Evolutionary conservation across 1,284 basidiomycete species (phyloP), one percentile per base, ranked within the genome.

Genomic region (Wolfiporia cocos): DNA sequence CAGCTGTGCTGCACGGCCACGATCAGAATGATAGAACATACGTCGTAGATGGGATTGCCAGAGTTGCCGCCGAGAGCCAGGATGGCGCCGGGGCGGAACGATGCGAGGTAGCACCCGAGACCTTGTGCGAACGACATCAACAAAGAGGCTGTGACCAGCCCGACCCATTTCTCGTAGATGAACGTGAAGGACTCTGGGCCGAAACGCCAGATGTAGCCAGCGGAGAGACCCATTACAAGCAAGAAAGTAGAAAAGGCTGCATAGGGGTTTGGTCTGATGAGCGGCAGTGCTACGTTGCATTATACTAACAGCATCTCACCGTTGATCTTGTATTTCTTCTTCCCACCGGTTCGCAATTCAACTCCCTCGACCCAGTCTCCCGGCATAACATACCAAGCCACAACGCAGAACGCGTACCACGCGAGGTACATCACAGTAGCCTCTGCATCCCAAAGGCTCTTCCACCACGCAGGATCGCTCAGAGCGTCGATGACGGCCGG

Each of bases 41-140:
- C 93, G 63, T 99, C 94, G 63, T 96, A 98, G 48, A 97, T 78
- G 41, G 75, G 64, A 61, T 89, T 90, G 23, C 91, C 90, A 21
- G 81, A 79, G 71, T 99, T 99, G 21, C 95, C 95, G 34, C 92
- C 94, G 14, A 92, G 72, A 0, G 95, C 93, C 14, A 98, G 75
- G 20, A 97, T 74, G 18, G 72, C 75, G 19, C 74, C 81, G 31
- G 69, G 54, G 41, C 68, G 69, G 71, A 87, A 97, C 19, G 89
- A 92, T 35, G 67, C 65, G 11, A 69, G 68, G 57, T 97, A 96
- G 49, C 84, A 85, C 39, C 73, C 83, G 31, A 81, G 49, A 0
- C 78, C 89, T 63, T 95, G 92, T 19, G 77, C 54, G 28, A 87
- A 52, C 2, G 91, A 76, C 82, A 93, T 94, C 55, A 83, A 54